Evolutionary conservation across 495 filamentous ascomycete genomes (phyloP), one percentile per base, ranked within the genome.

Genomic region (Penicillium riverlandense): DNA sequence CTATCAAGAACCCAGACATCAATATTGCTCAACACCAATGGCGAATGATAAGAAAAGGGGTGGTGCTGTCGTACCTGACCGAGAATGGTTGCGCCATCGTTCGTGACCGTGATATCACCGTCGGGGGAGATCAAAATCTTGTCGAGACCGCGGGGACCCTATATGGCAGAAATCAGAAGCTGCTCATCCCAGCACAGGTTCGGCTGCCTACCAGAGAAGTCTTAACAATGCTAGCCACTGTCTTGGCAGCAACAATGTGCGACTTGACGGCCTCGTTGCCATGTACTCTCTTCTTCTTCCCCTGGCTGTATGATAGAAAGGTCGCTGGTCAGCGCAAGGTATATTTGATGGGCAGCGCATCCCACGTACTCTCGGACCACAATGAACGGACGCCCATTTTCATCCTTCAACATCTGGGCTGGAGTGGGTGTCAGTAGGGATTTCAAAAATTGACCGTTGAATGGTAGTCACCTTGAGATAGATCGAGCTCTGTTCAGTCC

Each of bases 121-220:
- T 99, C 92, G 29, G 92, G 88, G 36, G 92, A 99, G 55, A 99
- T 99, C 52, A 99, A 75, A 58, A 99, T 99, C 73, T 99, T 99
- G 74, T 99, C 92, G 55, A 99, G 81, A 43, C 92, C 92, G 54
- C 94, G 85, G 44, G 92, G 92, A 37, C 92, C 92, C 82, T 85
- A 55, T 22, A 22, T 22, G 22, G 4, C 22, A 11, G 6, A 51
- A 45, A 33, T 66, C 59, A 64, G 55, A 45, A 30, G 38, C 40
- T 33, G 16, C 32, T 41, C 15, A 15, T 16, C n/a, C 11, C 15
- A 28, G 33, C 10, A 11, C 32, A 29, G 30, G 30, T 27, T 11
- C 39, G 16, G 28, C 30, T 12, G 38, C 67, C 45, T 71, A 79
- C 76, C 63, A 99, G 72, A 57, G 92, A 99, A 52, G 88, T 90